phyloP scores from a whole-genome alignment of 805 yeast genomes.

The Lipomyces japonicus region DNA sequence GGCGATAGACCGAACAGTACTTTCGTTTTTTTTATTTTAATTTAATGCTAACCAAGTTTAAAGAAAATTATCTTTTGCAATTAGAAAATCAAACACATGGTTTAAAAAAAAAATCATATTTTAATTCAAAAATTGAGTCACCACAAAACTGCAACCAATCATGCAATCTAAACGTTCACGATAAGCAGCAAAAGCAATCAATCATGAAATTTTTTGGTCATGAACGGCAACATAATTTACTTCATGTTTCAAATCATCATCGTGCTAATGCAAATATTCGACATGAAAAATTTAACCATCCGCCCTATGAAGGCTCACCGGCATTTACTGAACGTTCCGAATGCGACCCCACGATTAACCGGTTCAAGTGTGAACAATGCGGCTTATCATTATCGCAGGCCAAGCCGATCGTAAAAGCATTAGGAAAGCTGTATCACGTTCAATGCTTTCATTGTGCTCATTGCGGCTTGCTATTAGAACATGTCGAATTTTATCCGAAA shows the following conservation, averaged over 20 bases:
- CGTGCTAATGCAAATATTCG: background rate
- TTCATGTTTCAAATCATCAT: background rate
- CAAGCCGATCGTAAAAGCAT: constrained; percentile 19
- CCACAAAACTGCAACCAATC: no score
- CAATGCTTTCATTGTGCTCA: constrained; percentile 26
- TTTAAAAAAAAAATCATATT: no score
- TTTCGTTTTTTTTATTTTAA: no score
- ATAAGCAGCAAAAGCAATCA: no score
- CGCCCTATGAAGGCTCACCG: constrained; percentile 14
- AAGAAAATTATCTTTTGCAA: constrained; percentile 15
- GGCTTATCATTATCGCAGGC: constrained; percentile 11
- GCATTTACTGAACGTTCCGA: background rate
- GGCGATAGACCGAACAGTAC: no score
- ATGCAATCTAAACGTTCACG: no score
- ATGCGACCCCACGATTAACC: background rate
- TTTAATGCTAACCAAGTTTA: background rate
- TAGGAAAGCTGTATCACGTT: constrained; percentile 24
- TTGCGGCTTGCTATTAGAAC: constrained; percentile 23
- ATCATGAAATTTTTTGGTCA: no score
- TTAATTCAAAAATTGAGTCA: no score
- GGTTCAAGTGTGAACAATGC: constrained; percentile 17
- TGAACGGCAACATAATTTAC: no score
- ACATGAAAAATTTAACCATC: constrained; percentile 8
- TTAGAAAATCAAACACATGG: constrained; percentile 17
- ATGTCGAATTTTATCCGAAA: constrained; percentile 25